Percentiles rank a stretch among this genome's conserved stretches.
These are phyloP conservation scores for Diaporthe ampelina DNA, from an alignment of 2,329 filamentous ascomycete genomes.

Conservation along the genomic window DNA sequence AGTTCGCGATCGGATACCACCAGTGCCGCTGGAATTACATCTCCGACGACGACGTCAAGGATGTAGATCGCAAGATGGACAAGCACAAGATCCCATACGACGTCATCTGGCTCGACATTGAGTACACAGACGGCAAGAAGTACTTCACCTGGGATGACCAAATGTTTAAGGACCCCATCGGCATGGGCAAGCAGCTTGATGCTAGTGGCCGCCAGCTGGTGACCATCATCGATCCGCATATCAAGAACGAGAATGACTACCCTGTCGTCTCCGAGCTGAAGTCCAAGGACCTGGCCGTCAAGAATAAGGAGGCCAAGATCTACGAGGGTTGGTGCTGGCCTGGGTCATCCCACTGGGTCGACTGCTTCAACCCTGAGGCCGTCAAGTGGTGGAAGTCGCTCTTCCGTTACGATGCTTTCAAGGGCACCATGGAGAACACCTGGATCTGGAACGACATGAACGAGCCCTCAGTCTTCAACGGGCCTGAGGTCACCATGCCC, in stretches of 20 bases:
- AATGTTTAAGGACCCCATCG: conserved; percentile 86
- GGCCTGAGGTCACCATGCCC: conserved; percentile 97
- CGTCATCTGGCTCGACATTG: conserved; percentile 98
- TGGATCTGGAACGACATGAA: conserved; percentile 99
- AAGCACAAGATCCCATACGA: conserved; percentile 97
- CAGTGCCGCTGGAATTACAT: conserved; percentile 99
- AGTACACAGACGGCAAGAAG: conserved; percentile 96
- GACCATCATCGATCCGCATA: conserved; percentile 95
- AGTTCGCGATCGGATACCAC: conserved; percentile 93
- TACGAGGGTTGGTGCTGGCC: conserved; percentile 99
- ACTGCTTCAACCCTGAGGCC: conserved; percentile 94
- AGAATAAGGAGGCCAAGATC: conserved; percentile 89
- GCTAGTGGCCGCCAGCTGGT: conserved; percentile 90
- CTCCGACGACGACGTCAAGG: conserved; percentile 95
- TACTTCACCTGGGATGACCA: conserved; percentile 98
- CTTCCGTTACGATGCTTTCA: conserved; percentile 90
- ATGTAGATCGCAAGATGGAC: conserved; percentile 97
- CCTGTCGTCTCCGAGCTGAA: conserved; percentile 84
- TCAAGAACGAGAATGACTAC: conserved; percentile 91
- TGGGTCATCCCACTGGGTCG: conserved; percentile 95
- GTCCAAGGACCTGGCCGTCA: conserved; percentile 84
- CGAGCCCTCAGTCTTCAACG: conserved; percentile 98
- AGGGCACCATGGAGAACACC: conserved; percentile 86
- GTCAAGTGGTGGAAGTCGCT: conserved; percentile 91
- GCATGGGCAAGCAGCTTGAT: conserved; percentile 91